Percentiles rank a stretch among this genome's conserved stretches.
These are phyloP conservation scores for Typha latifolia DNA, from an alignment of 176 grass and related monocot genomes.

Conservation along the genomic window DNA sequence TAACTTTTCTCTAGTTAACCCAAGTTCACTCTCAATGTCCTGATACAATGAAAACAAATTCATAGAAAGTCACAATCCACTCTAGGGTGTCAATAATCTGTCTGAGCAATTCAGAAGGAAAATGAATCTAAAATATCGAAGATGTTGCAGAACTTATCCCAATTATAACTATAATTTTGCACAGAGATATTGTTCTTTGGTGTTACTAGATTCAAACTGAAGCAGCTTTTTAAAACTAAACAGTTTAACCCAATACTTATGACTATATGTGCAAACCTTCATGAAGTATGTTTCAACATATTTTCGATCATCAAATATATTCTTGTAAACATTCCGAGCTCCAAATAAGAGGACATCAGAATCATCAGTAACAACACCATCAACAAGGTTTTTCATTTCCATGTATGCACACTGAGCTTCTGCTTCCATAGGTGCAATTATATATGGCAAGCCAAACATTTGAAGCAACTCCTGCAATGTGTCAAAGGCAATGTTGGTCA, in stretches of 20 bases:
- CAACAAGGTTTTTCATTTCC: conserved; percentile 91
- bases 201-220: not conserved
- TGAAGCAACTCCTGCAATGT: conserved; percentile 80
- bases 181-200: not conserved
- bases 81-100: not conserved
- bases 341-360: conserved; percentile 99
- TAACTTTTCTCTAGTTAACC: conserved; percentile 70
- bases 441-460: conserved; percentile 99
- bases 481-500: not conserved
- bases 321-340: conserved; percentile 86
- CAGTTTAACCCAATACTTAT: not conserved
- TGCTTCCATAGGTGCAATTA: conserved; percentile 89
- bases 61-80: conserved; percentile 13
- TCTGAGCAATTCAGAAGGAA: not conserved
- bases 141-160: no score
- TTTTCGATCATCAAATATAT: conserved; percentile 98
- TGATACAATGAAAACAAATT: conserved; percentile 38
- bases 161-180: not conserved
- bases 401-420: conserved; percentile 99
- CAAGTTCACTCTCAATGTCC: conserved; percentile 93
- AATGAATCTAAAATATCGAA: no score
- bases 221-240: not conserved
- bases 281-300: conserved; percentile 98
- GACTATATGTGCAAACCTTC: conserved; percentile 46
- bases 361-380: conserved; percentile 96